Evolutionary conservation across 352 stramenopile genomes (phyloP), one percentile per base, ranked within the genome.

Genomic region (Pythium brachiatum): DNA sequence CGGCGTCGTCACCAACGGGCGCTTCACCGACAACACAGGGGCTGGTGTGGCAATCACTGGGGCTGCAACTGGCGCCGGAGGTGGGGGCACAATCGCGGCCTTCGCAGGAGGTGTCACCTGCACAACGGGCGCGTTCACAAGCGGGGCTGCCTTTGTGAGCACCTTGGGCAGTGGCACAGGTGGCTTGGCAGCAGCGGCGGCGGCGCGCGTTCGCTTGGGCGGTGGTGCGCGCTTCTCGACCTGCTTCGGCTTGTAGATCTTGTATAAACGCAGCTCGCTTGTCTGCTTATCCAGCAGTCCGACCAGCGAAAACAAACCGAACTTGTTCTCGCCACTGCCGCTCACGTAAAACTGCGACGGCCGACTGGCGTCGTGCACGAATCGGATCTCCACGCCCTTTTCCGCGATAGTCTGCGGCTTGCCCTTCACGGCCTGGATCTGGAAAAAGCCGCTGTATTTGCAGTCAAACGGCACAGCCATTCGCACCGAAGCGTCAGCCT

Each of bases 161-260:
- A 38, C 13, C 57, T 64, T 62, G 0, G 51, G 43, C 9, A 21
- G 23, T 1, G 38, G 12, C 4, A 36, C 34, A 0, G 26, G 39
- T 20, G 34, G 41, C 3, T 57, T 36, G 1, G 36, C 16, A 16
- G 32, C 52, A 7, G 60, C 48, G 2, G 62, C 21, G 7, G 41
- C 44, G 3, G 60, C 59, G 32, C 78, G 74, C n/a, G 60, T 61
- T 34, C 84, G 82, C n/a, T 84, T 76, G 23, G 81, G 81, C 0
- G 89, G 31, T 16, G 76, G 36, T 18, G 21, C 75, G n/a, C 85
- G 79, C 55, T 94, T 94, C 27, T 84, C 78, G 20, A 80, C 85
- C 25, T 89, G 78, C 51, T 92, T 92, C 5, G 84, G 86, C 51
- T 92, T 92, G 72, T 95, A 95, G 2, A 93, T 72, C 70, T 95